These are phyloP conservation scores for Epichloe sibirici DNA, from an alignment of 2,329 filamentous ascomycete species.

Conservation along the genomic window DNA sequence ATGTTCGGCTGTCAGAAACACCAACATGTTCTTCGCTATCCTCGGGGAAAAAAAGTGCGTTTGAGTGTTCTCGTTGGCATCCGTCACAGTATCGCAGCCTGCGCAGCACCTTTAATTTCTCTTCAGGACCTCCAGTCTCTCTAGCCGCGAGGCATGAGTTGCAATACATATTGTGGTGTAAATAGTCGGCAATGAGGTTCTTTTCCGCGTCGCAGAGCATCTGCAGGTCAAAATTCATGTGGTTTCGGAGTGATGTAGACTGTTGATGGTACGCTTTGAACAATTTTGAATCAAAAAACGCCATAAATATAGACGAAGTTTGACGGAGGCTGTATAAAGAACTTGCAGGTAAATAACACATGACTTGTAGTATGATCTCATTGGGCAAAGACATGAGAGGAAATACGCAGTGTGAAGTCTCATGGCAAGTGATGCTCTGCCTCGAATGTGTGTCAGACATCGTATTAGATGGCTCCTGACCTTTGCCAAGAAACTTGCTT, in stretches of 20 bases:
- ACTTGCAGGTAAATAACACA: neutral
- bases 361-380: neutral
- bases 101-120: neutral
- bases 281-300: neutral
- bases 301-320: neutral
- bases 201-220: neutral
- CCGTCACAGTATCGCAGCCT: neutral
- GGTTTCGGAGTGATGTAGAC: neutral
- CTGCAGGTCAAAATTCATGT: neutral
- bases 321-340: neutral
- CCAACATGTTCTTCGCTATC: neutral
- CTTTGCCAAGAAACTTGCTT: too few relatives aligned
- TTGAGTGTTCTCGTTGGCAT: neutral
- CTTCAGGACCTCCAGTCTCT: neutral
- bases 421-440: too few relatives aligned
- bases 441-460: too few relatives aligned
- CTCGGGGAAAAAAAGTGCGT: neutral
- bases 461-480: too few relatives aligned
- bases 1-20: neutral
- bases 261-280: neutral
- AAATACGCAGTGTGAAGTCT: neutral
- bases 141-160: neutral
- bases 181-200: neutral
- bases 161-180: constrained; percentile 1
- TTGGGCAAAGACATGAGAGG: neutral